Percentiles rank a stretch among this genome's conserved stretches.
These are phyloP conservation scores for Chaetoceros muelleri DNA, from an alignment of 108 stramenopile genomes.

Conservation along the genomic window DNA sequence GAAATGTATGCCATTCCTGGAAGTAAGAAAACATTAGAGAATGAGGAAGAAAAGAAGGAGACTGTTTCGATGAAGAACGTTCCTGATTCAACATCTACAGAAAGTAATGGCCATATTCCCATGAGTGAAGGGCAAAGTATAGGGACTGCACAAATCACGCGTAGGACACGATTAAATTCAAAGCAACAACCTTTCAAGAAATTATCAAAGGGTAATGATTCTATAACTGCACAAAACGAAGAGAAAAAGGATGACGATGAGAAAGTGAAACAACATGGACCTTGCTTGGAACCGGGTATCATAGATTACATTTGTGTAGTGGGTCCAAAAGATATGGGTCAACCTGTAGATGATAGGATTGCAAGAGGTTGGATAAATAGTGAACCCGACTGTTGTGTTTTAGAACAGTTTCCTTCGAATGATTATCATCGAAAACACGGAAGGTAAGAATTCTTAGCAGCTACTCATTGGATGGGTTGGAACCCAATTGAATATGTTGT, in stretches of 20 bases:
- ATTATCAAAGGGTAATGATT: too few relatives aligned
- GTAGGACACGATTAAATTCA: too few relatives aligned
- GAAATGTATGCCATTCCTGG: conserved; percentile 30
- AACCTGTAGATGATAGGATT: conserved; percentile 55
- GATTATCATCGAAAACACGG: conserved; percentile 58
- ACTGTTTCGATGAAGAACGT: neutral
- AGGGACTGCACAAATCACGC: too few relatives aligned
- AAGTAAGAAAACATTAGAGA: neutral
- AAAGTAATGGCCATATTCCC: too few relatives aligned
- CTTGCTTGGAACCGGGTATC: conserved; percentile 61
- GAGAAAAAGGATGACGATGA: too few relatives aligned
- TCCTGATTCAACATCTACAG: conserved; percentile 3
- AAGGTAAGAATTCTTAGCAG: neutral
- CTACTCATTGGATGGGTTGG: too few relatives aligned
- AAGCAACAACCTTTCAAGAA: too few relatives aligned
- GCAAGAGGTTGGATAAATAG: conserved; percentile 75
- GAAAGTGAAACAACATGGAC: conserved; percentile 42
- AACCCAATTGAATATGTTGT: too few relatives aligned
- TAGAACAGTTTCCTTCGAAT: conserved; percentile 71
- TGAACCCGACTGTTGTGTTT: conserved; percentile 56
- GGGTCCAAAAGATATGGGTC: conserved; percentile 67
- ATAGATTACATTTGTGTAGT: conserved; percentile 70
- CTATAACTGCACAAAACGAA: too few relatives aligned
- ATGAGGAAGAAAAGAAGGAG: neutral
- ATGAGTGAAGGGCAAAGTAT: too few relatives aligned